Base-by-base conservation (phyloP, 1,284 basidiomycete genomes). In the Papiliotrema laurentii region DNA sequence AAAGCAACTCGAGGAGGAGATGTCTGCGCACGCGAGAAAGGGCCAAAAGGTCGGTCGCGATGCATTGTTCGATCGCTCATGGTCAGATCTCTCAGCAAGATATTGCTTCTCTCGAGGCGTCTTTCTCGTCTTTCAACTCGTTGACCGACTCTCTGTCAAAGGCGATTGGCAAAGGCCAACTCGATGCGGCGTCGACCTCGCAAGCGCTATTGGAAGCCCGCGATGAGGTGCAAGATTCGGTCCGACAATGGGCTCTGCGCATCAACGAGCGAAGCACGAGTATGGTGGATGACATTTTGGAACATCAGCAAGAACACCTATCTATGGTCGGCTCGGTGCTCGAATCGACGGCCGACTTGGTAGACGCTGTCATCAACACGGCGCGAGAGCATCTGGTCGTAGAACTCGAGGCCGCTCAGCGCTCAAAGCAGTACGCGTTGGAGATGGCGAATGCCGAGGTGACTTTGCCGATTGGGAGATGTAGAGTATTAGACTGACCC, bases 291-390 rank as follows among this genome's bases (percentile, higher is more conserved):
- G 68, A 69, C 21, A 49, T 76, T 13, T 56, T 72, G 25, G 52
- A 59, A 25, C 63, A 69, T 43, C 72, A 73, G 43, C 57, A 67
- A 16, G 57, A 66, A 16, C 68, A 74, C 33, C 56, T 76, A 9
- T 44, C 58, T 5, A 67, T 71, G 40, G 71, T 73, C 14, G 58
- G 61, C 4, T 58, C 55, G 1, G 72, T 74, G 1, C 51, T 77
- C 1, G 64, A 60, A 11, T 55, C 59, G 1, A 70, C 74, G 5
- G 59, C 69, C 0, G 60, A 65, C 28, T 72, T 87, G 16, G 72
- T 87, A 25, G 83, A 87, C 36, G 74, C 73, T 0, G 76, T 86
- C 26, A 74, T 85, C 21, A 73, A 75, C 14, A 82, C 86, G 42
- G 80, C 83, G 0, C 75, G 80, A 6, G 71, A 78, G 0, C 82